phyloP scores from a whole-genome alignment of 129 eudicot genomes.

The Chrysanthemum makinoi region DNA sequence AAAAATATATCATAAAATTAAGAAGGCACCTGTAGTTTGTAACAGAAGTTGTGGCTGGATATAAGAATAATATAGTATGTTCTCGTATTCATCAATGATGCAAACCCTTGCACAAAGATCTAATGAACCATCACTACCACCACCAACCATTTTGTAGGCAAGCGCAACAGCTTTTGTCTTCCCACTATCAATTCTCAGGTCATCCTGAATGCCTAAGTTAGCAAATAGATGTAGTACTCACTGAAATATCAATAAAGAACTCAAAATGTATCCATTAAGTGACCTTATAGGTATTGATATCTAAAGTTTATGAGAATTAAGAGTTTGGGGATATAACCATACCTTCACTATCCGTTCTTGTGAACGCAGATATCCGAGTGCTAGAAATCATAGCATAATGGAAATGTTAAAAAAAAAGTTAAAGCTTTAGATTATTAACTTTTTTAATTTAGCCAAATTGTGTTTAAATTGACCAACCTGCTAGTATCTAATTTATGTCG shows the following conservation, averaged over 20 bases:
- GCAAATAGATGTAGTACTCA: conserved; percentile 55
- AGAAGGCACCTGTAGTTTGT: conserved; percentile 65
- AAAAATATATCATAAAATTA: not conserved
- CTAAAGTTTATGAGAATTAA: not conserved
- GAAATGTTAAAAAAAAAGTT: too few species aligned
- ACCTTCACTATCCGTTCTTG: too few species aligned
- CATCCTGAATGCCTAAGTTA: conserved; percentile 68
- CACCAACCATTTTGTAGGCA: conserved; percentile 97
- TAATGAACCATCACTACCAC: conserved; percentile 84
- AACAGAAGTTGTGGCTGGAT: conserved; percentile 69
- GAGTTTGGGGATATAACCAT: conserved; percentile 13
- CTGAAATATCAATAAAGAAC: conserved; percentile 28
- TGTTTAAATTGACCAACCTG: too few species aligned
- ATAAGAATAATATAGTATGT: conserved; percentile 66
- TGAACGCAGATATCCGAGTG: too few species aligned
- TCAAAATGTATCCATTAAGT: not conserved
- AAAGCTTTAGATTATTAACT: too few species aligned
- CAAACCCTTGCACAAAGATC: conserved; percentile 91
- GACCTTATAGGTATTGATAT: not conserved
- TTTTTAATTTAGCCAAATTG: too few species aligned
- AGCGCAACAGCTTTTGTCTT: conserved; percentile 62
- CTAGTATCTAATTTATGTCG: too few species aligned
- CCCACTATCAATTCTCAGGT: conserved; percentile 54
- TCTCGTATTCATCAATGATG: conserved; percentile 78
- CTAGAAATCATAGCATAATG: too few species aligned